These are phyloP conservation scores for Geum urbanum DNA, from an alignment of 306 rosid genomes.

Conservation along the genomic window DNA sequence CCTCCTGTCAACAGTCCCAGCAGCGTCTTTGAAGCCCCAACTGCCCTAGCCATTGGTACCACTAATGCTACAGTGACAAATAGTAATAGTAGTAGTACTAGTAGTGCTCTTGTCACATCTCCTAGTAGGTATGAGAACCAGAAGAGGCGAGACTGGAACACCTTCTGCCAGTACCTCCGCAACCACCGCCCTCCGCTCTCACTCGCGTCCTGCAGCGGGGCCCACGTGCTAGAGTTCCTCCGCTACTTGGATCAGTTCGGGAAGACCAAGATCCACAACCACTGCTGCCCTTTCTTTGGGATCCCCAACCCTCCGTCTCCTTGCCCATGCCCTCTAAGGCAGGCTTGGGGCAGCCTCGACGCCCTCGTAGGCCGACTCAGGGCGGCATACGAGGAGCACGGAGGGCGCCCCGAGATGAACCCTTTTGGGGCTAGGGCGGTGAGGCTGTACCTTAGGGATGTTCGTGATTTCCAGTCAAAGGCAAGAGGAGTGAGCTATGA, in stretches of 20 bases:
- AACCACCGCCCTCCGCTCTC: conserved; percentile 80
- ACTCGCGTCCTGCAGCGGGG: conserved; percentile 54
- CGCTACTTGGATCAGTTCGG: conserved; percentile 91
- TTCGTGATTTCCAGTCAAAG: conserved; percentile 84
- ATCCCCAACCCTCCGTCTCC: conserved; percentile 81
- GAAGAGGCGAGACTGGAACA: conserved; percentile 92
- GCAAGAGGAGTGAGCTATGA: conserved; percentile 89
- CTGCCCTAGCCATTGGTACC: not conserved
- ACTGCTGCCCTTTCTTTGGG: conserved; percentile 78
- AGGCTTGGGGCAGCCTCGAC: conserved; percentile 97
- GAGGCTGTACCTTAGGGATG: conserved; percentile 73
- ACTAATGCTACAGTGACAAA: not conserved
- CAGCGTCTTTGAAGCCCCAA: conserved; percentile 13
- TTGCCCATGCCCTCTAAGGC: conserved; percentile 87
- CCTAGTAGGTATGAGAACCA: conserved; percentile 94
- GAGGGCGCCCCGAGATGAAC: conserved; percentile 52
- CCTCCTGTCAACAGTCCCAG: conserved; percentile 27
- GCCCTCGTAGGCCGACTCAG: conserved; percentile 94
- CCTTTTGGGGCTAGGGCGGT: conserved; percentile 75
- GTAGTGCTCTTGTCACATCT: conserved; percentile 11
- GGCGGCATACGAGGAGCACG: conserved; percentile 85
- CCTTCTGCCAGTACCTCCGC: conserved; percentile 80
- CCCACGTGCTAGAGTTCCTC: conserved; percentile 84
- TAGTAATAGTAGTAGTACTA: not conserved
- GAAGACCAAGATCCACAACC: conserved; percentile 84